These are phyloP conservation scores for Phytopythium aichiense DNA, from an alignment of 352 stramenopile species.

Conservation along the genomic window DNA sequence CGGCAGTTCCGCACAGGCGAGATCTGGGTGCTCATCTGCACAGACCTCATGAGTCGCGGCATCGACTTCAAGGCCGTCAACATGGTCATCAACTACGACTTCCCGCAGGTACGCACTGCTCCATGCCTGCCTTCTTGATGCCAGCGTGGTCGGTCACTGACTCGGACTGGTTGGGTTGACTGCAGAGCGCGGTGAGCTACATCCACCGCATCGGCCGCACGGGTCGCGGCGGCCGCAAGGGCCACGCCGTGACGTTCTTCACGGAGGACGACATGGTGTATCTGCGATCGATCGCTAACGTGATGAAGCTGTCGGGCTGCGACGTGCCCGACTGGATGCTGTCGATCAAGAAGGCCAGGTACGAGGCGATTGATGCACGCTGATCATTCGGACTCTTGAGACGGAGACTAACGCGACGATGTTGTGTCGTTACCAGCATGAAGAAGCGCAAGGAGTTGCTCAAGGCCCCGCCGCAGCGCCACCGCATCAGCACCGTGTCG, in stretches of 20 bases:
- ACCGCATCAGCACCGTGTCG: constrained; percentile 83
- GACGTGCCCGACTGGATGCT: constrained; percentile 99
- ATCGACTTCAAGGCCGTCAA: constrained; percentile 99
- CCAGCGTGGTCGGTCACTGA: not conserved
- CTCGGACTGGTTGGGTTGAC: constrained; percentile 3
- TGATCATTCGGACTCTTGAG: not conserved
- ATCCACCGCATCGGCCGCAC: constrained; percentile 97
- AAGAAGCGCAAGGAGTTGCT: constrained; percentile 77
- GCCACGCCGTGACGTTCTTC: constrained; percentile 97
- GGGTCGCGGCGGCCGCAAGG: constrained; percentile 90
- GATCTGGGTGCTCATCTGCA: constrained; percentile 99
- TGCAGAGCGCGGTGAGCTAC: constrained; percentile 89
- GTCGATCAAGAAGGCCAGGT: constrained; percentile 91
- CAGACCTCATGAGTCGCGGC: constrained; percentile 97
- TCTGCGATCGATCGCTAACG: constrained; percentile 96
- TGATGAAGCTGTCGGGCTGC: constrained; percentile 98
- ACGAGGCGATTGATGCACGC: constrained; percentile 4
- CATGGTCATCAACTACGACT: constrained; percentile 99
- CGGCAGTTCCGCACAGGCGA: constrained; percentile 95
- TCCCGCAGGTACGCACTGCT: constrained; percentile 75
- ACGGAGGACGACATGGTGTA: constrained; percentile 95
- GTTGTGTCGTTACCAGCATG: constrained; percentile 23
- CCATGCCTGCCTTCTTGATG: not conserved
- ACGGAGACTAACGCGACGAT: constrained; percentile 1
- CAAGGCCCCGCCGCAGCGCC: constrained; percentile 65